These are phyloP conservation scores for Tuber umbilicatum DNA, from an alignment of 495 filamentous ascomycete species.

Conservation along the genomic window DNA sequence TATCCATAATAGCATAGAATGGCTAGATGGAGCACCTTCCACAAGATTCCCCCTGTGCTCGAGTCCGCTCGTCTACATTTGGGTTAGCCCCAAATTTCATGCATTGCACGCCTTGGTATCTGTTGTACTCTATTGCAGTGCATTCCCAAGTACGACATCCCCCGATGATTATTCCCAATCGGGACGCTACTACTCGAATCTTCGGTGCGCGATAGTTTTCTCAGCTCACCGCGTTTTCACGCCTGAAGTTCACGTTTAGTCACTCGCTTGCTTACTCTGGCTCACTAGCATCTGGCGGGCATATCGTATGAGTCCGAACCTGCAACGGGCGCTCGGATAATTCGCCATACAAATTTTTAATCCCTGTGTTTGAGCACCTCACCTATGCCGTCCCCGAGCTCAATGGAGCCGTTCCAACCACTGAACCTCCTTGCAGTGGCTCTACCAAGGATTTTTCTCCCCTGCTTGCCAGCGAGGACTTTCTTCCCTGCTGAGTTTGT, in stretches of 20 bases:
- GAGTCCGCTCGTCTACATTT: background rate
- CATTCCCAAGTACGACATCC: background rate
- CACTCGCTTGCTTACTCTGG: background rate
- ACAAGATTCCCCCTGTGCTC: background rate
- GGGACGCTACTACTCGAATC: background rate
- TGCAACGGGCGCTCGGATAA: background rate
- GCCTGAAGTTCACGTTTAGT: background rate
- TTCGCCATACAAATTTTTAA: background rate
- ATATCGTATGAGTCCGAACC: background rate
- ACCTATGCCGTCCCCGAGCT: background rate
- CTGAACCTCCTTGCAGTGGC: too few relatives aligned
- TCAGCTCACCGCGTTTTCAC: background rate
- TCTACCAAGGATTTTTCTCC: background rate
- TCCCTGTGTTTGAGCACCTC: background rate
- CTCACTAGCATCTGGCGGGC: background rate
- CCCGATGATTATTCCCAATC: background rate
- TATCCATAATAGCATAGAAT: background rate
- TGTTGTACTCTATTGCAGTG: background rate
- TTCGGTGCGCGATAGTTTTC: background rate
- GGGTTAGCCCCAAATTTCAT: background rate
- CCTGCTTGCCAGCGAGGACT: background rate
- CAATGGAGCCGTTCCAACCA: background rate
- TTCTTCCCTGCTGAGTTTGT: background rate
- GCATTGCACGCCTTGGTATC: background rate
- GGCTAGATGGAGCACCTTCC: background rate